These are phyloP conservation scores for Cucumis hystrix DNA, from an alignment of 306 rosid species.

Conservation along the genomic window DNA sequence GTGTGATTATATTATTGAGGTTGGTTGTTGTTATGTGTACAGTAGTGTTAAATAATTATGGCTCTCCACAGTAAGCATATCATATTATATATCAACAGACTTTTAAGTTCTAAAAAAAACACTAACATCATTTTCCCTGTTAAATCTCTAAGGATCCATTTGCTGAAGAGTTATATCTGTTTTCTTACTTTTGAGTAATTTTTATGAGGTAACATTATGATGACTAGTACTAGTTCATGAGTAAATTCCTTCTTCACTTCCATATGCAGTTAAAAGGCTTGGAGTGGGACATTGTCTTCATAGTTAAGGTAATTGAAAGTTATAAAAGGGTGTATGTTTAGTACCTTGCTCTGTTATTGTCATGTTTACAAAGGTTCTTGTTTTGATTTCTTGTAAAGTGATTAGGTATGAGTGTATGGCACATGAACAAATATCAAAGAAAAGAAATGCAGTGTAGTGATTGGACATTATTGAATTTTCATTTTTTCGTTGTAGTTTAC, in stretches of 20 bases:
- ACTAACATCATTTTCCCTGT: too few species aligned
- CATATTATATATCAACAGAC: not conserved
- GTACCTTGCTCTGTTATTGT: not conserved
- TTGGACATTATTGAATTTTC: not conserved
- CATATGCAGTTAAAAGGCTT: constrained; percentile 81
- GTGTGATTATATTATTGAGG: not conserved
- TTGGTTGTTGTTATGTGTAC: not conserved
- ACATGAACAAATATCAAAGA: not conserved
- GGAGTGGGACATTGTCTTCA: constrained; percentile 95
- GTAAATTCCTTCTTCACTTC: not conserved
- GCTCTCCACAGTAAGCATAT: not conserved
- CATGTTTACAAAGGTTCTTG: too few species aligned
- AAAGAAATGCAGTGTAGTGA: not conserved
- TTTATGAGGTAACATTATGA: too few species aligned
- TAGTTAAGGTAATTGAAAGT: constrained; percentile 57
- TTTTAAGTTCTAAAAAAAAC: not conserved
- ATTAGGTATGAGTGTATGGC: not conserved
- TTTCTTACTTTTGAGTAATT: too few species aligned
- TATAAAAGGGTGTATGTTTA: not conserved
- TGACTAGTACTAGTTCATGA: too few species aligned
- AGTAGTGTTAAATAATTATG: constrained; percentile 2
- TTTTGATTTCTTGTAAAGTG: not conserved
- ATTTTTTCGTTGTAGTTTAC: not conserved
- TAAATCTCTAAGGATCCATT: too few species aligned
- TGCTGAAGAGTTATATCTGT: too few species aligned